A percentile compares a stretch with the other conserved stretches of the same genome.
Conservation (phyloP, 1,139 yeast genomes). For the Yamadazyma triangularis region DNA sequence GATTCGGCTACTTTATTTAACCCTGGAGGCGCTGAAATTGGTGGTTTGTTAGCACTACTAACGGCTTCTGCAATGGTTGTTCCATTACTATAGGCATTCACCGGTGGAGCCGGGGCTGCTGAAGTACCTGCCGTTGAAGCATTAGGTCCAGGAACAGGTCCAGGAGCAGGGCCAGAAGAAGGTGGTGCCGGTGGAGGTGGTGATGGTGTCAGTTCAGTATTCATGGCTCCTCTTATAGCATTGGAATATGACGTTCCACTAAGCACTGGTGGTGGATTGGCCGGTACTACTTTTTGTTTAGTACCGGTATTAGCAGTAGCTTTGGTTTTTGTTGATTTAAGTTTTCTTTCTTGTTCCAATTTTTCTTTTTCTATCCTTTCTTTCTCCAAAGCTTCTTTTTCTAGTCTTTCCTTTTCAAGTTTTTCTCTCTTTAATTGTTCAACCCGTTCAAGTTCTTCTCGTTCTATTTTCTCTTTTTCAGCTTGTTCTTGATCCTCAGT, state of each 20-base stretch:
- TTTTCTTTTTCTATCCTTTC: constrained; percentile 5
- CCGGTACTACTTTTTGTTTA: neutral
- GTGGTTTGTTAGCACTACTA: constrained; percentile 4
- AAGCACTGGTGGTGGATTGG: constrained; percentile 17
- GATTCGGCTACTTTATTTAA: constrained; percentile 8
- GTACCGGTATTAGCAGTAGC: neutral
- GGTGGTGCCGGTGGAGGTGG: no score
- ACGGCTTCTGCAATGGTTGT: constrained; percentile 16
- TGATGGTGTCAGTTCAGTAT: constrained; percentile 1
- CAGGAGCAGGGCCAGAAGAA: no score
- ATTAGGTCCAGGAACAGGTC: no score
- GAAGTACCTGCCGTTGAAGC: no score
- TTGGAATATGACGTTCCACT: constrained; percentile 17
- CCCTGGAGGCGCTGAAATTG: neutral
- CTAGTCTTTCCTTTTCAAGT: constrained; percentile 2
- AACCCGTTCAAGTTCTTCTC: constrained; percentile 3
- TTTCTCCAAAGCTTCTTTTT: constrained; percentile 6
- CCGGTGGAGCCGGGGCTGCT: no score
- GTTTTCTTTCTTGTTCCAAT: constrained; percentile 4
- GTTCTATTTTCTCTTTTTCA: constrained; percentile 9
- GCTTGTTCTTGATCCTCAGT: constrained; percentile 11
- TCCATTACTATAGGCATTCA: constrained; percentile 10
- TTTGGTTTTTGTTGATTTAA: constrained; percentile 2
- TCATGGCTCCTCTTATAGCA: constrained; percentile 15
- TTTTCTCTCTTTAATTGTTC: constrained; percentile 5